Base-by-base conservation (phyloP, 106 monocot genomes). In the Acorus gramineus region DNA sequence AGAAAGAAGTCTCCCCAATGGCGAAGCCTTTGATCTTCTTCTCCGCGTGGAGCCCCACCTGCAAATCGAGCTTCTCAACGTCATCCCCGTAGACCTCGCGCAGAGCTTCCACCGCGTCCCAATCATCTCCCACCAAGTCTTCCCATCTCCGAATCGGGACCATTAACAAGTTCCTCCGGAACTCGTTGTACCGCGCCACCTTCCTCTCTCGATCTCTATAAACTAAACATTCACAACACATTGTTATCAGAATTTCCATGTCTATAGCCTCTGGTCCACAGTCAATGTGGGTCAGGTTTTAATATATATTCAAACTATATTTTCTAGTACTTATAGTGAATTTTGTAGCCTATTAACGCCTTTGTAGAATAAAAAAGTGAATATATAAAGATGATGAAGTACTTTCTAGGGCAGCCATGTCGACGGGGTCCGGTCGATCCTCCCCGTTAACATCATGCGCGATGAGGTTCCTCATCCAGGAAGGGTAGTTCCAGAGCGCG, bases 11-110 rank as follows among this genome's bases (percentile, higher is more conserved):
- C 54, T 86, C 86, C 42, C 86, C 82, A 7, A 86, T 86, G 7
- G 86, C 86, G 47, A 86, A 86, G 0, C 86, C 86, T 52, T 86
- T 79, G 58, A 86, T 86, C 61, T 86, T 86, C 68, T 82, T 86
- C 69, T 86, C 85, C 2, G 81, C 86, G 82, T 82, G 76, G 5
- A 86, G 79, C 46, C 86, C 86, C 9, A 86, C 82, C 0, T 79
- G 69, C 49, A 82, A 70, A 67, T 86, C 86, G 14, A 82, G 76
- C 66, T 77, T 82, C 73, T 86, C 86, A 2, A 86, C 78, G n/a
- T 86, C 82, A 3, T 86, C 79, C 4, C 76, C 73, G 44, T 86
- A 86, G 2, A 86, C 58, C 60, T 78, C 81, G 52, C 63, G 72
- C 44, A 86, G 57, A 0, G 59, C 57, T 51, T 53, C 42, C 4